Evolutionary conservation across 2,329 filamentous ascomycete species (phyloP).

Genomic region (Cucurbitaria berberidis): DNA sequence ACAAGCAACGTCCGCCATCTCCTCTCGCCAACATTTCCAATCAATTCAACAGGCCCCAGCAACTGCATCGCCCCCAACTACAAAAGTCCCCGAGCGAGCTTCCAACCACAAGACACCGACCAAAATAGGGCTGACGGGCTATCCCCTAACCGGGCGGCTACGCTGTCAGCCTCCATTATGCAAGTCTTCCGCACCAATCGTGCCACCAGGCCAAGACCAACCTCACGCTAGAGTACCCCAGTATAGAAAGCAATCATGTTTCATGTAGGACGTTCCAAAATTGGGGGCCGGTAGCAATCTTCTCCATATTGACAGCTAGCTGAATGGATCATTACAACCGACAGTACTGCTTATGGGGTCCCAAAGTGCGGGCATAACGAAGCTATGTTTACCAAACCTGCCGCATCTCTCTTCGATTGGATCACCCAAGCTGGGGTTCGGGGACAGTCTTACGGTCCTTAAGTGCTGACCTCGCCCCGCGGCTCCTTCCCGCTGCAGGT

Average conservation of each 20-base stretch:
- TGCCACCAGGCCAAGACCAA: neutral
- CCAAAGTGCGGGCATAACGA: neutral
- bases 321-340: neutral
- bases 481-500: slow-evolving; percentile 1
- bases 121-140: neutral
- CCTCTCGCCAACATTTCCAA: neutral
- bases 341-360: neutral
- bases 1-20: neutral
- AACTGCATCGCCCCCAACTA: neutral
- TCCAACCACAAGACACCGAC: neutral
- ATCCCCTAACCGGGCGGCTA: neutral
- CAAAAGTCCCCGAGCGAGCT: neutral
- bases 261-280: neutral
- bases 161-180: neutral
- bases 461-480: neutral
- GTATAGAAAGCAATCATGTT: neutral
- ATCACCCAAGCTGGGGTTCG: too few species aligned
- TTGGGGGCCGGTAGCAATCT: neutral
- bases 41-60: neutral
- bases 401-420: neutral
- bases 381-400: neutral
- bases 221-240: neutral
- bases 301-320: neutral
- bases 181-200: neutral
- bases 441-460: neutral